phyloP scores from a whole-genome alignment of 2,329 filamentous ascomycete species.

The Claviceps monticola region DNA sequence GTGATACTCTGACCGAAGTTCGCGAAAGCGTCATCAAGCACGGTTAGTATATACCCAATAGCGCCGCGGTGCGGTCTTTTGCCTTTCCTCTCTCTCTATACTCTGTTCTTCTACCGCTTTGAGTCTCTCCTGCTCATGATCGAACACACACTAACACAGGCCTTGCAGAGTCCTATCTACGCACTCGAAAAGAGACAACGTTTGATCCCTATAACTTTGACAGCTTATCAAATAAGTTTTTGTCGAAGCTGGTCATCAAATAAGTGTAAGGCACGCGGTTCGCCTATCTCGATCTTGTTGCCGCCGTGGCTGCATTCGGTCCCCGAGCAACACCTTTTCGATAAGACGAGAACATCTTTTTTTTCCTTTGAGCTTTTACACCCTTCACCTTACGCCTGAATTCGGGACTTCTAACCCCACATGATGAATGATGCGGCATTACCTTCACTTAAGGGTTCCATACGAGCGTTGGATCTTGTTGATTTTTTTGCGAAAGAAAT shows the following conservation, averaged over 20 bases:
- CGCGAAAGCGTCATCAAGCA: conserved; percentile 84
- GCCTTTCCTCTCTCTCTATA: neutral
- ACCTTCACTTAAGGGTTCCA: too few relatives aligned
- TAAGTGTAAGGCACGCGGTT: conserved; percentile 40
- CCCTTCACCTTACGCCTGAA: conserved; percentile 17
- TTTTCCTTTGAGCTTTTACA: conserved; percentile 13
- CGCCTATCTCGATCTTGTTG: neutral
- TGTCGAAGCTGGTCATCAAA: conserved; percentile 93
- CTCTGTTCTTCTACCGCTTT: neutral
- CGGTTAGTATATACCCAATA: conserved; percentile 45
- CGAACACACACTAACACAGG: conserved; percentile 10
- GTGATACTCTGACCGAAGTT: conserved; percentile 93
- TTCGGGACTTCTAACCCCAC: conserved; percentile 7
- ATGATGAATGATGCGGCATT: too few relatives aligned
- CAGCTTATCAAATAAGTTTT: conserved; percentile 90
- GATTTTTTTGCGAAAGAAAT: too few relatives aligned
- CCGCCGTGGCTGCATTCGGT: neutral
- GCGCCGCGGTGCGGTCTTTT: neutral
- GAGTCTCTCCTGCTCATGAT: neutral
- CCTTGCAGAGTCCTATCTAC: conserved; percentile 68
- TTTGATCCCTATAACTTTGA: conserved; percentile 92
- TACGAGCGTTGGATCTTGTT: neutral
- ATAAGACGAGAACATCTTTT: neutral
- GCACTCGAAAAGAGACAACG: conserved; percentile 62
- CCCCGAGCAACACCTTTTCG: too few relatives aligned